Base-by-base conservation (phyloP, 1,284 basidiomycete species). In the Exobasidium rhododendri region DNA sequence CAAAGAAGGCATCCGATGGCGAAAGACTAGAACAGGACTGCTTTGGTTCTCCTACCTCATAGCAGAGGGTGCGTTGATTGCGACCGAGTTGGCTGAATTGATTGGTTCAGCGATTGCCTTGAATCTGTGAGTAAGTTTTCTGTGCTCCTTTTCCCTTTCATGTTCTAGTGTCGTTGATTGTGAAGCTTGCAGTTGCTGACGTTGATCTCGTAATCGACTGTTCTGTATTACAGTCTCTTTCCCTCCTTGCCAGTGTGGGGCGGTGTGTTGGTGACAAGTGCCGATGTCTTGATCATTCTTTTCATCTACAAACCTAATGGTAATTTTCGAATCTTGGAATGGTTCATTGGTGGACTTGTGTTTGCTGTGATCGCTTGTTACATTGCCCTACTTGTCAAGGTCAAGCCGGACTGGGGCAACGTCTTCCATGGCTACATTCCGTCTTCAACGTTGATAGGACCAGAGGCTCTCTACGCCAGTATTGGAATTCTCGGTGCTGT, bases 381-480 rank as follows among this genome's bases (percentile, higher is more conserved):
- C 83, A 84, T 86, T 49, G 83, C 92, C 49, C 85, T 97, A 63
- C 86, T 94, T 53, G 84, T 88, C 30, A 86, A 85, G 75, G 85
- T 92, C 24, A 70, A 85, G 49, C 87, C 94, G 0, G 74, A 87
- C 40, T 96, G 92, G 93, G 84, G 82, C 17, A 81, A 83, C 40
- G 89, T 89, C 0, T 94, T 97, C 79, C 74, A 86, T n/a, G 94
- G 94, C 10, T 94, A 86, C 73, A 72, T 97, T 11, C 94, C 94
- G 0, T 77, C 74, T 0, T 88, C 88, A 1, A 86, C 73, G 20
- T 81, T 90, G 28, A 84, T 91, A 63, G 29, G 61, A 74, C 83
- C 47, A 6, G 78, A 80, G 17, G 83, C 87, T 6, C 82, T 97
- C 1, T 97, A 96, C 78, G 87, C 88, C 6, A 89, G 90, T 13